Base-by-base conservation (phyloP, 2,329 filamentous ascomycete genomes). In the Xylariaceae sp. region DNA sequence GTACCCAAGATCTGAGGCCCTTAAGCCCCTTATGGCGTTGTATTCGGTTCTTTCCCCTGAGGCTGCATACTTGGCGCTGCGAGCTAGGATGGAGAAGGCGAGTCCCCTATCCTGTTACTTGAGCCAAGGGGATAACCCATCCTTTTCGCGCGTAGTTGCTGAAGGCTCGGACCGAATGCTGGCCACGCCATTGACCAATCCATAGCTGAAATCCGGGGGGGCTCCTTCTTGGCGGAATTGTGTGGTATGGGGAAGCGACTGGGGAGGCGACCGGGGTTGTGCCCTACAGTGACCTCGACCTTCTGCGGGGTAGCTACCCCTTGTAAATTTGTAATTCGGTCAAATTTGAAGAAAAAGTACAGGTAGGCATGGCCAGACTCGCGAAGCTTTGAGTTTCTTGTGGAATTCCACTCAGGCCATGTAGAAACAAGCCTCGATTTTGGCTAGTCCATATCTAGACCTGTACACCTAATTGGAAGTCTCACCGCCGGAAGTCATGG, bases 251-350 rank as follows among this genome's bases (percentile, higher is more conserved):
- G 35, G 41, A 36, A 21, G 12, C 9, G 19, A 28, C 41, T 37
- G 44, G 38, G 41, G 35, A 29, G 17, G n/a, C 4, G 13, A n/a
- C 13, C 16, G 12, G 12, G 21, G 15, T 18, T 30, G 16, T 26
- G 21, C 16, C 31, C 19, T 19, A 33, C 30, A 27, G 23, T 40
- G 34, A 19, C 13, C 9, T 18, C 17, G 18, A 11, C 13, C 7
- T 28, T 36, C 23, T 46, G 43, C 43, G 43, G 43, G 43, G 43
- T 46, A 46, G 43, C 36, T 46, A 34, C 39, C 38, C n/a, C n/a
- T n/a, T n/a, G n/a, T n/a, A n/a, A n/a, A n/a, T n/a, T n/a, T n/a
- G n/a, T n/a, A n/a, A n/a, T n/a, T n/a, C n/a, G n/a, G n/a, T n/a
- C n/a, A n/a, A n/a, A n/a, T n/a, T n/a, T n/a, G n/a, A n/a, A n/a